Base-by-base conservation (phyloP, 1,139 yeast genomes). In the Kodamaea anthophila region DNA sequence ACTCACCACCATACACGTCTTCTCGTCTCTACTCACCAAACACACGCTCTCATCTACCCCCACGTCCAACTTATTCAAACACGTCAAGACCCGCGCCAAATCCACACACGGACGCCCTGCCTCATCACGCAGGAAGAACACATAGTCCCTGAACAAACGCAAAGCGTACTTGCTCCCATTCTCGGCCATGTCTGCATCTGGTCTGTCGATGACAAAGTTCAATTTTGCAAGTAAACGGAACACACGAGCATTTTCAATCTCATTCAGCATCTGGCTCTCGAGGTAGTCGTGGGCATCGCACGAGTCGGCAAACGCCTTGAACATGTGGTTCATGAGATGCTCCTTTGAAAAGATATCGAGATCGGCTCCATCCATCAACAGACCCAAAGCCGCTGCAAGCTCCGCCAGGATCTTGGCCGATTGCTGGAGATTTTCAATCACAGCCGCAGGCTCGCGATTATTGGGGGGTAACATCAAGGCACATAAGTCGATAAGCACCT, bases 11-110 rank as follows among this genome's bases (percentile, higher is more conserved):
- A 87, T 64, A 51, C 94, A 85, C 29, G 75, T 76, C 59, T 77
- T 77, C 49, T 87, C 95, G 51, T 88, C 96, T 11, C 81, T 70
- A 18, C 93, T 79, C 5, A 86, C 84, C 37, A 91, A 66, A 49
- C 87, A 61, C 15, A 91, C 58, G 45, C 74, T 77, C 53, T 91
- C 98, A 31, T 85, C 91, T 26, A 82, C 71, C 1, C 97, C 98
- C 9, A 93, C 94, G 52, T 93, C 99, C 37, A 91, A 63, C 54
- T 91, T 91, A 58, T 91, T 91, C 46, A 91, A 61, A 42, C 81
- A 74, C 30, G 74, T 64, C 40, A 93, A 61, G 4, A 88, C 93
- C 51, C 87, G 86, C 2, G 88, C 79, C 43, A 91, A 63, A 55
- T 93, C 96, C 34, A 86, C 62, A 3, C 79, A 74, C 2, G 95